Evolutionary conservation across 2,329 filamentous ascomycete species (phyloP), one percentile per base, ranked within the genome.

Genomic region (Fusarium begoniae): DNA sequence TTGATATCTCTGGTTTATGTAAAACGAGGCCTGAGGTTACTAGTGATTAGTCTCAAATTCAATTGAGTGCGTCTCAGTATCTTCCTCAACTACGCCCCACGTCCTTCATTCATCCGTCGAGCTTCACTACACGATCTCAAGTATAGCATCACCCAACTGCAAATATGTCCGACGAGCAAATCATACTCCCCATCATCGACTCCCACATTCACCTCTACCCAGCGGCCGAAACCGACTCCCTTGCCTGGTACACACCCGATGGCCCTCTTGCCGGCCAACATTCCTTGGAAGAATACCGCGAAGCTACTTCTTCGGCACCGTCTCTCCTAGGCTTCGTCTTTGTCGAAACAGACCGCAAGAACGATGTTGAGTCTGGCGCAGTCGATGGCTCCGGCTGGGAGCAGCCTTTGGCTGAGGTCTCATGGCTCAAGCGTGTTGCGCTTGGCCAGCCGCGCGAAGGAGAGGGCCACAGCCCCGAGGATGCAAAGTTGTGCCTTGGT

Each of bases 171-270:
- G 80, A 85, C 66, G 74, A 81, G 28, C 80, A 82, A 75, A 79
- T 84, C 76, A 66, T 83, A 77, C 83, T 87, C 81, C 89, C 87
- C 78, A 91, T 97, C 79, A 90, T 98, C 82, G 95, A 98, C 85
- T 92, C 94, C 44, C 96, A 98, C 86, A 92, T 98, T 83, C 95
- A 98, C 84, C 90, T 98, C 79, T 98, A 91, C 86, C 93, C 94
- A 50, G 82, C 85, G 51, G 88, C 89, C 60, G 93, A 96, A 77
- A 80, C 93, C 59, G 80, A 87, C 62, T 88, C 89, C 44, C 89
- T 97, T 72, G 84, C 89, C 66, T 98, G 94, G 95, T 89, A 90
- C 83, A 87, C 82, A 8, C 84, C 89, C 10, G 84, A 86, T 53
- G 83, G 87, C 78, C 86, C 90, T 9, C 86, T 97, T 57, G 86